These are phyloP conservation scores for Chaetomium globosum DNA, from an alignment of 2,329 filamentous ascomycete genomes.

Conservation along the genomic window DNA sequence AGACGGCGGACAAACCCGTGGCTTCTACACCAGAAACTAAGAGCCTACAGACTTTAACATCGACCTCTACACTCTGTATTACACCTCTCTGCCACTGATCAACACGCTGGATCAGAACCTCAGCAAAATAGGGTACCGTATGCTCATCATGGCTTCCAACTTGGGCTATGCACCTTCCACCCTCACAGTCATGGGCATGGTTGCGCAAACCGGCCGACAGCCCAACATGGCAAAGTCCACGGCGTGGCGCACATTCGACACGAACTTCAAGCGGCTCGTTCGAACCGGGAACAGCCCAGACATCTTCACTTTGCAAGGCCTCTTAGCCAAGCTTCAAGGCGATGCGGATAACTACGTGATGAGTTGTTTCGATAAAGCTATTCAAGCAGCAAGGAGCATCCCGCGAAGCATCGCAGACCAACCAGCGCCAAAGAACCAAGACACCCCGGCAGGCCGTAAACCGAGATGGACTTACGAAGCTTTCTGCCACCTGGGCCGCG, in stretches of 20 bases:
- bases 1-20: background rate
- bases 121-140: constrained; percentile 39
- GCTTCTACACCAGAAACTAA: constrained; percentile 7
- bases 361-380: constrained; percentile 39
- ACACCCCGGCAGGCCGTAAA: constrained; percentile 6
- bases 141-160: constrained; percentile 42
- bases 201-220: constrained; percentile 2
- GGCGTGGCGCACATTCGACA: constrained; percentile 33
- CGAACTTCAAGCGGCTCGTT: constrained; percentile 36
- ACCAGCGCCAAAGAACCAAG: background rate
- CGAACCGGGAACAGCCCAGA: constrained; percentile 38
- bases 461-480: constrained; percentile 45
- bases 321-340: constrained; percentile 34
- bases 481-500: constrained; percentile 40
- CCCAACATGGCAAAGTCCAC: no score
- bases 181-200: constrained; percentile 40
- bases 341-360: constrained; percentile 37
- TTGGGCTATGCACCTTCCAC: constrained; percentile 44
- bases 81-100: constrained; percentile 39
- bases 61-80: constrained; percentile 42
- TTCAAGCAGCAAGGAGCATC: constrained; percentile 21
- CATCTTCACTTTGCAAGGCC: constrained; percentile 44
- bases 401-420: constrained; percentile 2
- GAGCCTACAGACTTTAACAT: constrained; percentile 33
- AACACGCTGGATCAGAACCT: constrained; percentile 15